Evolutionary conservation across 345 rosid species (phyloP).

Genomic region (Gossypium mustelinum): DNA sequence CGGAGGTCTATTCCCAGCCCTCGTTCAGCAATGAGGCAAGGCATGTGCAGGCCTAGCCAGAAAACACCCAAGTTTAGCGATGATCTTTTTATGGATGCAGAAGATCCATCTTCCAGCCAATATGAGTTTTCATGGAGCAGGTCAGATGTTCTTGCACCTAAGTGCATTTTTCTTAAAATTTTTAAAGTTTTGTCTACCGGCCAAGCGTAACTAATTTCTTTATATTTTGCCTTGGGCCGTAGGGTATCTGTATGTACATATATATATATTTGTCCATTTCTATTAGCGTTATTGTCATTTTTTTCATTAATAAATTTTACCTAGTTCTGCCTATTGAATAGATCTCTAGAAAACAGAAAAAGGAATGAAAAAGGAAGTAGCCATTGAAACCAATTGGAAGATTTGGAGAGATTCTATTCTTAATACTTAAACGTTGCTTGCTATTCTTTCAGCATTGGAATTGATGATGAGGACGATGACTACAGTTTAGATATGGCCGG

Average conservation of each 20-base stretch:
- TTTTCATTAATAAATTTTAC: not conserved
- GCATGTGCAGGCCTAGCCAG: conserved; percentile 39
- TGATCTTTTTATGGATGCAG: conserved; percentile 32
- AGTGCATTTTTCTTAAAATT: not conserved
- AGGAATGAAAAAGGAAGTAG: not conserved
- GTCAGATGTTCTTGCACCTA: conserved; percentile 31
- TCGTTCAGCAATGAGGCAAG: conserved; percentile 38
- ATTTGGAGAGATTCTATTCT: not conserved
- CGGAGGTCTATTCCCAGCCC: conserved; percentile 40
- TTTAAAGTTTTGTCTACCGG: not conserved
- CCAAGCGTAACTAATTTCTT: too few relatives aligned
- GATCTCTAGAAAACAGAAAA: not conserved
- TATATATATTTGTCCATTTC: too few relatives aligned
- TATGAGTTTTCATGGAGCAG: conserved; percentile 47
- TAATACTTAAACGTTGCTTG: conserved; percentile 7
- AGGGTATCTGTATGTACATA: not conserved
- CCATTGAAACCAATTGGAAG: not conserved
- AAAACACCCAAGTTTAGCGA: conserved; percentile 35
- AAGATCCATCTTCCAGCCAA: conserved; percentile 40
- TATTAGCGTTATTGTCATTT: not conserved
- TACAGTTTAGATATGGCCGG: not conserved
- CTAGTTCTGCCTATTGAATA: not conserved
- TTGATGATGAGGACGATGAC: conserved; percentile 73
- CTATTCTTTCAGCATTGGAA: conserved; percentile 41
- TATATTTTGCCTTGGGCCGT: too few relatives aligned